These are phyloP conservation scores for Aotearoamyces nothofagi DNA, from an alignment of 2,329 filamentous ascomycete species.

Conservation along the genomic window DNA sequence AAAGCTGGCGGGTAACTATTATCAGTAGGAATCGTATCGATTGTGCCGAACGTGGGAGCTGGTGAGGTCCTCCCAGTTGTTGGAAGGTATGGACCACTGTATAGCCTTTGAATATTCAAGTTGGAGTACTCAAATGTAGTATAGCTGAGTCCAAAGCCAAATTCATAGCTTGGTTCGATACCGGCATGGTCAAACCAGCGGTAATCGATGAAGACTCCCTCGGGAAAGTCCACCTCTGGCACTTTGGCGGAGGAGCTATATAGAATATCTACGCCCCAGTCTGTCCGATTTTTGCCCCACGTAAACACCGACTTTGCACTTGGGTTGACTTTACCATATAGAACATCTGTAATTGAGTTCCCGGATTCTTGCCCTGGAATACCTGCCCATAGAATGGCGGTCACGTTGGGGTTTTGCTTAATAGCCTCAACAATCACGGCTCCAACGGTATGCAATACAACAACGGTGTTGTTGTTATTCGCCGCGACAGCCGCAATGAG, in stretches of 20 bases:
- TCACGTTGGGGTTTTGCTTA: conserved; percentile 64
- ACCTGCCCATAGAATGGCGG: conserved; percentile 70
- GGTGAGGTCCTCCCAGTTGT: conserved; percentile 44
- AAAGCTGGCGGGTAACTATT: conserved; percentile 50
- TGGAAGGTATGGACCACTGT: conserved; percentile 22
- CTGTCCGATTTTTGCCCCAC: conserved; percentile 39
- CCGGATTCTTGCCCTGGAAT: conserved; percentile 78
- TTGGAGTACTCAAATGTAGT: conserved; percentile 62
- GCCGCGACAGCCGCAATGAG: conserved; percentile 68
- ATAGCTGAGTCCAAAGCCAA: conserved; percentile 69
- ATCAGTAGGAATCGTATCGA: conserved; percentile 42
- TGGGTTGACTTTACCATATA: conserved; percentile 69
- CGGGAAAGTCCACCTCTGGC: conserved; percentile 59
- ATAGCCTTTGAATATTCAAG: conserved; percentile 26
- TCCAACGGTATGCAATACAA: conserved; percentile 77
- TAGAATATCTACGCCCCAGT: conserved; percentile 25
- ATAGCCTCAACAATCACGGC: conserved; percentile 64
- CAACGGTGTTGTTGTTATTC: conserved; percentile 73
- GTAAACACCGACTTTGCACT: conserved; percentile 67
- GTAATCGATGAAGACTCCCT: conserved; percentile 74
- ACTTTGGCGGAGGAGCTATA: conserved; percentile 26
- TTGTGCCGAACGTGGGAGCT: conserved; percentile 48
- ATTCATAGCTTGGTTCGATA: conserved; percentile 60
- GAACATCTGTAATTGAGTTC: conserved; percentile 61
- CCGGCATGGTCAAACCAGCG: conserved; percentile 51